Evolutionary conservation across 257 asterid species (phyloP).

Genomic region (Paraleonurus japonicus): DNA sequence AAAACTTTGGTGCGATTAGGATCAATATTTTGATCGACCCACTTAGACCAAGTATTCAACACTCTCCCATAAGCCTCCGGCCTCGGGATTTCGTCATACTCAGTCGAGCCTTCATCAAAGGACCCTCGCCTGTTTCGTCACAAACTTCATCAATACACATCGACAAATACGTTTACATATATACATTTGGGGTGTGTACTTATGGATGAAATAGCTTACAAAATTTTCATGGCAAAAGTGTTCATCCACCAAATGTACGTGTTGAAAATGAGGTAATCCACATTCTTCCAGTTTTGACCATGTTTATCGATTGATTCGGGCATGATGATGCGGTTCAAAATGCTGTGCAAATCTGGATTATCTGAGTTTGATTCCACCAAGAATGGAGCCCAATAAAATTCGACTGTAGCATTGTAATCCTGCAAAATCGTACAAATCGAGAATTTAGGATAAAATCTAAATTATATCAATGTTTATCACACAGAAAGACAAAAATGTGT

Average conservation of each 20-base stretch:
- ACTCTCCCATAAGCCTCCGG: slow-evolving; percentile 67
- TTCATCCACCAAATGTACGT: slow-evolving; percentile 98
- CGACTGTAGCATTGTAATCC: slow-evolving; percentile 86
- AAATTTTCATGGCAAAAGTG: slow-evolving; percentile 68
- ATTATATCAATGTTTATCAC: neutral
- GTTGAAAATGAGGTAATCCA: slow-evolving; percentile 77
- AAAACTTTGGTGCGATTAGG: slow-evolving; percentile 61
- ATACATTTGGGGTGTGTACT: neutral
- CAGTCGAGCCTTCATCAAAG: slow-evolving; percentile 60
- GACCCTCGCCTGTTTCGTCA: slow-evolving; percentile 59
- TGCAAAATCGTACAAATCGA: slow-evolving; percentile 18
- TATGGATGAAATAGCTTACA: slow-evolving; percentile 42
- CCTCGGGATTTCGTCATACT: slow-evolving; percentile 63
- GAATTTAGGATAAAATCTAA: neutral
- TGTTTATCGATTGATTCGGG: slow-evolving; percentile 75
- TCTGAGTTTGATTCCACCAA: slow-evolving; percentile 85
- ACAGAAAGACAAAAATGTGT: too few species aligned
- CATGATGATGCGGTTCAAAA: slow-evolving; percentile 78
- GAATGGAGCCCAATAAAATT: slow-evolving; percentile 95
- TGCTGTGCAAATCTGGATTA: slow-evolving; percentile 77
- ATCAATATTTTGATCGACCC: slow-evolving; percentile 64
- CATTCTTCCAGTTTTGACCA: slow-evolving; percentile 72
- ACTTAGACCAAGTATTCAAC: slow-evolving; percentile 68
- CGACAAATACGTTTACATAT: neutral
- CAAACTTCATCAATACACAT: neutral